Percentiles rank a stretch among this genome's conserved stretches.
These are phyloP conservation scores for Ceratocystiopsis brevicomis DNA, from an alignment of 2,329 filamentous ascomycete genomes.

Conservation along the genomic window DNA sequence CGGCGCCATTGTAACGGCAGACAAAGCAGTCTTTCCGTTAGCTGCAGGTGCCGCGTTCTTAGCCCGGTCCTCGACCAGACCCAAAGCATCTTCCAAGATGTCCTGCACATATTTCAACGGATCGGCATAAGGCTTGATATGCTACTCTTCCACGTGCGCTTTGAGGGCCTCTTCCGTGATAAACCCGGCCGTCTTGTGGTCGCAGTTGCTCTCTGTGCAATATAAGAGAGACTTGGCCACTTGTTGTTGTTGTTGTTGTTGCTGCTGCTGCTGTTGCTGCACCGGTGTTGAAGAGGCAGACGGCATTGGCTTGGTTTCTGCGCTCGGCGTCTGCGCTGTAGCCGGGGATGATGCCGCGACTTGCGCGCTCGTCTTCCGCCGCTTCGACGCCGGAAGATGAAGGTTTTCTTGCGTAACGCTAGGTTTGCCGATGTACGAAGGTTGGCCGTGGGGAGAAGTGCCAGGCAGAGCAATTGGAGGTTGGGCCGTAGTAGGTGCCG, in stretches of 20 bases:
- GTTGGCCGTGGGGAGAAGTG: constrained; percentile 39
- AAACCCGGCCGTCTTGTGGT: constrained; percentile 30
- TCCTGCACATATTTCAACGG: constrained; percentile 34
- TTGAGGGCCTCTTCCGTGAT: constrained; percentile 33
- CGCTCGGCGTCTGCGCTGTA: constrained; percentile 17
- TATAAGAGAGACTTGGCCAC: constrained; percentile 24
- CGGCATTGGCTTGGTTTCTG: constrained; percentile 7
- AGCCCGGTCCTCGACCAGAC: constrained; percentile 31
- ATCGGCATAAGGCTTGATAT: constrained; percentile 34
- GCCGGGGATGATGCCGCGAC: constrained; percentile 19
- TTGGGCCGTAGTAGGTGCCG: constrained; percentile 37
- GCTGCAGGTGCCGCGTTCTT: constrained; percentile 18
- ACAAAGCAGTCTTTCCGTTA: constrained; percentile 8
- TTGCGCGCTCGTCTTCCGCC: constrained; percentile 27
- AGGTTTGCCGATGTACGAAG: constrained; percentile 32
- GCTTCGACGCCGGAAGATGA: constrained; percentile 35
- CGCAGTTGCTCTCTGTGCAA: constrained; percentile 37
- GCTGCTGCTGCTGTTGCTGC: constrained; percentile 3
- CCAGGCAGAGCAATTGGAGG: constrained; percentile 37
- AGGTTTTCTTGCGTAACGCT: constrained; percentile 34
- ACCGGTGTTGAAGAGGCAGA: constrained; percentile 1
- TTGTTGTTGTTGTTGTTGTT: constrained; percentile 6
- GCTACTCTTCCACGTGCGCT: constrained; percentile 38
- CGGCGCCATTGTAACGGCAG: constrained; percentile 18
- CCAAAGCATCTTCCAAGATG: constrained; percentile 28